These are phyloP conservation scores for Yamadazyma scolyti DNA, from an alignment of 805 yeast genomes.

Conservation along the genomic window DNA sequence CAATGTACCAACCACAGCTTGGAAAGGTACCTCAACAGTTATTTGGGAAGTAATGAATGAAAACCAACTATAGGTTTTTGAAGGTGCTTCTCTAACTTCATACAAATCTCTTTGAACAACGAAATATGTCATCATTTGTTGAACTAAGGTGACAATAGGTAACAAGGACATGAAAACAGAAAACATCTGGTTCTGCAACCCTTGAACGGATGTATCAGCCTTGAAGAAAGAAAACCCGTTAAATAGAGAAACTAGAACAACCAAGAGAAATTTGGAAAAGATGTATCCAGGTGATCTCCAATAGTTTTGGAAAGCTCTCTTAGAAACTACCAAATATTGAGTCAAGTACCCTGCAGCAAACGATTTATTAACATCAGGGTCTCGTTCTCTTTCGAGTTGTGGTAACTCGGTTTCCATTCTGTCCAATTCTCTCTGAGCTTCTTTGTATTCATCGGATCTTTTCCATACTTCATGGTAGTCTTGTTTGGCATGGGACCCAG, in stretches of 20 bases:
- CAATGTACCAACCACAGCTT: constrained; percentile 39
- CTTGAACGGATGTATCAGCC: constrained; percentile 54
- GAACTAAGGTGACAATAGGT: constrained; percentile 37
- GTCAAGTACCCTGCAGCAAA: constrained; percentile 27
- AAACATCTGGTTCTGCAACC: constrained; percentile 64
- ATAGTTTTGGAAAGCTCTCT: constrained; percentile 22
- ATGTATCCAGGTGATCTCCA: constrained; percentile 65
- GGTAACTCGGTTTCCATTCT: constrained; percentile 54
- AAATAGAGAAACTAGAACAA: constrained; percentile 53
- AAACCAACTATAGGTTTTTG: constrained; percentile 42
- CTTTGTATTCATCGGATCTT: constrained; percentile 58
- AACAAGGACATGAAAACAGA: constrained; percentile 44
- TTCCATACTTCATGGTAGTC: constrained; percentile 79
- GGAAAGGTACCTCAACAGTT: constrained; percentile 46
- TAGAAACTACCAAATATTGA: constrained; percentile 29
- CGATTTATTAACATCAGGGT: constrained; percentile 24
- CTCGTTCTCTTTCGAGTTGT: constrained; percentile 18
- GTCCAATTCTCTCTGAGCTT: constrained; percentile 57
- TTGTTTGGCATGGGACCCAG: constrained; percentile 69
- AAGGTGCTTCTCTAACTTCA: constrained; percentile 45
- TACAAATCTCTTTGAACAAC: constrained; percentile 40
- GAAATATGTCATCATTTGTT: constrained; percentile 43
- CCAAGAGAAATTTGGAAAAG: constrained; percentile 56
- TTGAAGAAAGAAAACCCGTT: constrained; percentile 72
- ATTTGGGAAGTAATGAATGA: constrained; percentile 39